A percentile compares a stretch with the other conserved stretches of the same genome.
Evolutionary conservation across 768 basidiomycete species (phyloP).

Genomic region (Terana coerulea): DNA sequence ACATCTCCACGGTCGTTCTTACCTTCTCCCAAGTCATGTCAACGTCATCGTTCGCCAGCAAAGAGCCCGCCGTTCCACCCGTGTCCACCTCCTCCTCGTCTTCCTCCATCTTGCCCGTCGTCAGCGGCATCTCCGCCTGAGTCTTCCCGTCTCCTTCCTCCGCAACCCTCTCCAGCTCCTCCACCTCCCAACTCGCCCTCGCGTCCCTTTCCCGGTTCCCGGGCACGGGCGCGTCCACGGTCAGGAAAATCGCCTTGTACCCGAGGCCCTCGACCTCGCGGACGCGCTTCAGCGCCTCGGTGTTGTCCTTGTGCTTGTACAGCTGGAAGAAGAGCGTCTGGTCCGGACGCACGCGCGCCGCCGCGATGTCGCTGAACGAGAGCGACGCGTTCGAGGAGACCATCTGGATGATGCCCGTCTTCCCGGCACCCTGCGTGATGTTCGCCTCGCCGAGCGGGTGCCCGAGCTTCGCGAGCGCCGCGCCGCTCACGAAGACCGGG

Average conservation of each 20-base stretch:
- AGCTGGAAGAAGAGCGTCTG: constrained; percentile 80
- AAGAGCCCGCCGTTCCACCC: constrained; percentile 63
- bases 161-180: constrained; percentile 47
- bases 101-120: constrained; percentile 28
- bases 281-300: constrained; percentile 64
- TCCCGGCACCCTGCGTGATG: constrained; percentile 66
- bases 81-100: constrained; percentile 34
- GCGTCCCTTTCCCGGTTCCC: constrained; percentile 80
- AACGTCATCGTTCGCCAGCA: constrained; percentile 62
- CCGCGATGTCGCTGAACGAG: constrained; percentile 59
- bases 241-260: constrained; percentile 87
- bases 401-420: constrained; percentile 77
- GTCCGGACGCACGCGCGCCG: constrained; percentile 44
- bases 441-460: constrained; percentile 88
- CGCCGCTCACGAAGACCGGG: constrained; percentile 80
- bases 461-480: constrained; percentile 81
- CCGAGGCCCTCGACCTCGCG: constrained; percentile 67
- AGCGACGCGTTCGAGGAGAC: constrained; percentile 76
- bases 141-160: constrained; percentile 22
- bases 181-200: constrained; percentile 51
- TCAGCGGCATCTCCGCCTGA: constrained; percentile 19
- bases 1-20: constrained; percentile 5
- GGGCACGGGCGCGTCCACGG: constrained; percentile 83
- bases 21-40: constrained; percentile 80
- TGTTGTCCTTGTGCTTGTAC: constrained; percentile 75